Evolutionary conservation across 2,329 filamentous ascomycete species (phyloP).

Genomic region (Diaporthe citri): DNA sequence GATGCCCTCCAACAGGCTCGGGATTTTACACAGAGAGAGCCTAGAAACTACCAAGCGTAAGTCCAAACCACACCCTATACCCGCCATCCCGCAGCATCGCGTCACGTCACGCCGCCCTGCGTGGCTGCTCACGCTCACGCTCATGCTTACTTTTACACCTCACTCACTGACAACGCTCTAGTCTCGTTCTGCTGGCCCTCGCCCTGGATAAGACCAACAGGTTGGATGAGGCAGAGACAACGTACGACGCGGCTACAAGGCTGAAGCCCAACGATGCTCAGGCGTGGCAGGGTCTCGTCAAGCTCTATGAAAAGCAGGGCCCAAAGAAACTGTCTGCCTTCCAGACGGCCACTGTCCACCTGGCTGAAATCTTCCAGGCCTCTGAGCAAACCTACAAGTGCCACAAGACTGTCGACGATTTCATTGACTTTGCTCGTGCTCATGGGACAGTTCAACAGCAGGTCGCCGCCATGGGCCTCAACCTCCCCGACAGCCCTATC

Average conservation of each 20-base stretch:
- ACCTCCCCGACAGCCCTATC: conserved; percentile 83
- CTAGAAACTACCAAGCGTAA: conserved; percentile 85
- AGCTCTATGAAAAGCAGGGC: conserved; percentile 85
- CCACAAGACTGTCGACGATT: conserved; percentile 81
- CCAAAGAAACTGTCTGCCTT: conserved; percentile 79
- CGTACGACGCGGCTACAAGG: conserved; percentile 79
- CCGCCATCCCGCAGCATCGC: background rate
- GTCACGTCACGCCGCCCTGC: background rate
- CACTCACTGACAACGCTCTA: conserved; percentile 49
- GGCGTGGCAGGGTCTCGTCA: conserved; percentile 91
- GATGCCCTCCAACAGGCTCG: conserved; percentile 78
- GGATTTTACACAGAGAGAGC: conserved; percentile 77
- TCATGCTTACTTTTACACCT: background rate
- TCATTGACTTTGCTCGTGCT: conserved; percentile 78
- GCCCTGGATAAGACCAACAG: conserved; percentile 82
- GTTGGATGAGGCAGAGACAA: conserved; percentile 78
- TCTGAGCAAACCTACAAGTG: conserved; percentile 74
- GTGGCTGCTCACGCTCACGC: background rate
- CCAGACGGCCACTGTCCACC: conserved; percentile 76
- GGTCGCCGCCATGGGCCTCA: conserved; percentile 79
- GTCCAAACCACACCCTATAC: conserved; percentile 46
- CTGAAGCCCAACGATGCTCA: conserved; percentile 83
- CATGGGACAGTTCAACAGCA: conserved; percentile 81
- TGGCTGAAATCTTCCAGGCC: conserved; percentile 81
- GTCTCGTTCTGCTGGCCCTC: conserved; percentile 88